Percentiles rank a stretch among this genome's conserved stretches.
phyloP scores from a whole-genome alignment of 2,329 filamentous ascomycete genomes.

The Blumeria hordei region DNA sequence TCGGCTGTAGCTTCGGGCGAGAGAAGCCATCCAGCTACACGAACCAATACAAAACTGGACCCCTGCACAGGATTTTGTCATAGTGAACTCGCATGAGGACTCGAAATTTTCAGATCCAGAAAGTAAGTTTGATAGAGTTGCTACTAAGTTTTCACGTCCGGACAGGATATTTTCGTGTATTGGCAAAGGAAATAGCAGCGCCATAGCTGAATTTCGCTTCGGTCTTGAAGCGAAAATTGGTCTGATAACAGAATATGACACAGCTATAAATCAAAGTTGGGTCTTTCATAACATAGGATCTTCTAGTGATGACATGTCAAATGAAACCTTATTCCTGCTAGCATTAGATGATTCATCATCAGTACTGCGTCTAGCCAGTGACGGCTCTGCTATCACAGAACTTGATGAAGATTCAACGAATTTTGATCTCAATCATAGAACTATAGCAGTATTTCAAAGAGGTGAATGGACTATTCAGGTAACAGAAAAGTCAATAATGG shows the following conservation, averaged over 20 bases:
- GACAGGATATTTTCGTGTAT: constrained; percentile 43
- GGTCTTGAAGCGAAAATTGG: constrained; percentile 46
- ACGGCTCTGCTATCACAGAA: constrained; percentile 23
- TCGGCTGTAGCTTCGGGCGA: constrained; percentile 24
- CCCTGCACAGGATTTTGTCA: constrained; percentile 17
- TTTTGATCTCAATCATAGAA: constrained; percentile 29
- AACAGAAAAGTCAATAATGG: constrained; percentile 20
- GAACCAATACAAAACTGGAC: constrained; percentile 42
- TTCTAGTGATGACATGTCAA: constrained; percentile 3
- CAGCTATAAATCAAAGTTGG: constrained; percentile 28
- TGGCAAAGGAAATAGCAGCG: constrained; percentile 35
- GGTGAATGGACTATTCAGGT: constrained; percentile 25
- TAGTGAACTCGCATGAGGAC: constrained; percentile 16
- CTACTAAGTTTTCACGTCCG: constrained; percentile 14
- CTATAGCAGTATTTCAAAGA: constrained; percentile 20
- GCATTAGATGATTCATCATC: constrained; percentile 12
- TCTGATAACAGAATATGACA: constrained; percentile 26
- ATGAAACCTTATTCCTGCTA: constrained; percentile 11
- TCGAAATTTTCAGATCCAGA: constrained; percentile 15
- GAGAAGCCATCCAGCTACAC: constrained; percentile 26
- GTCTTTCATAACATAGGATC: constrained; percentile 17
- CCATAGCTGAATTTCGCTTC: constrained; percentile 42
- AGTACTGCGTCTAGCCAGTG: constrained; percentile 21
- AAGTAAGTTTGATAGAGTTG: constrained; percentile 5
- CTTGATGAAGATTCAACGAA: constrained; percentile 18